Percentiles rank a stretch among this genome's conserved stretches.
These are phyloP conservation scores for Moricandia moricandioides DNA, from an alignment of 345 rosid genomes.

Conservation along the genomic window DNA sequence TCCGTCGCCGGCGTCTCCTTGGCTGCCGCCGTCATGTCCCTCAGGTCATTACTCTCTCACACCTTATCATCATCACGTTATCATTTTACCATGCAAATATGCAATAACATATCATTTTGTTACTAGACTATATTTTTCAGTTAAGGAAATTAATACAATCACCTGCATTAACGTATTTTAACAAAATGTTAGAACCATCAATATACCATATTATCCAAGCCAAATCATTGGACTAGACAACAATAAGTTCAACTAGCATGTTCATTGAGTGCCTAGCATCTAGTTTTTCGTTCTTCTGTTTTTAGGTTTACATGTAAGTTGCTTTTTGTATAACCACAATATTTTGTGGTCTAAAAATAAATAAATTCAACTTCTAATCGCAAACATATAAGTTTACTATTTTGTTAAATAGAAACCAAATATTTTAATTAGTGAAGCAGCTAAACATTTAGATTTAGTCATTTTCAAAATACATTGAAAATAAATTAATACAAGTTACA, in stretches of 20 bases:
- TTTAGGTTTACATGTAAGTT: background rate
- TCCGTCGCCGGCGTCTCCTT: constrained; percentile 93
- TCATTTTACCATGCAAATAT: background rate
- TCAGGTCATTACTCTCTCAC: constrained; percentile 45
- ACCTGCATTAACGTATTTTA: background rate
- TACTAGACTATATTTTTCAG: background rate
- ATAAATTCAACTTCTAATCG: background rate
- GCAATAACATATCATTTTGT: background rate
- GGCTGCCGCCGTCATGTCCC: constrained; percentile 95
- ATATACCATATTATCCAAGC: background rate
- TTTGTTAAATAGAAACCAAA: background rate
- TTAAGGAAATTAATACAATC: background rate
- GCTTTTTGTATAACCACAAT: background rate
- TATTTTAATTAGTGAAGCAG: background rate
- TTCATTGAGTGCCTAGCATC: background rate
- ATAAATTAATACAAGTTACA: background rate
- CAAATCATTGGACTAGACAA: background rate
- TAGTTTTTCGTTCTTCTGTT: background rate
- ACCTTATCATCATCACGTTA: background rate
- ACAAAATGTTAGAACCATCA: background rate
- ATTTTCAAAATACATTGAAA: background rate
- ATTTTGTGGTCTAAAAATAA: background rate
- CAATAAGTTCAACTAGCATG: background rate
- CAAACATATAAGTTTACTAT: background rate
- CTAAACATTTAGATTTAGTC: background rate